Evolutionary conservation across 768 basidiomycete species (phyloP), one percentile per base, ranked within the genome.

Genomic region (Lentinus brumalis): DNA sequence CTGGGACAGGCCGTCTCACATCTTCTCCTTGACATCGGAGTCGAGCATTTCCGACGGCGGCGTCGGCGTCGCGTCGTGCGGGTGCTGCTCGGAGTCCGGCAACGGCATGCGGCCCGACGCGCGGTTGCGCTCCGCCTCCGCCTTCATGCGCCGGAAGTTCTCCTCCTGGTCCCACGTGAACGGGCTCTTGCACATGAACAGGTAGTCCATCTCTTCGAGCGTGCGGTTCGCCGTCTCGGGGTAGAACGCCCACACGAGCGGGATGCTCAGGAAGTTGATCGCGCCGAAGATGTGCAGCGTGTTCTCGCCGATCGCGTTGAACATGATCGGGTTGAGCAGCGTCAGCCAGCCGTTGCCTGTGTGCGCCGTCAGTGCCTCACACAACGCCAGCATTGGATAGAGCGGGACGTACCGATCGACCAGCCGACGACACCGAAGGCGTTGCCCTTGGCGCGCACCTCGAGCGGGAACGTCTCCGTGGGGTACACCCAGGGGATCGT

Each of bases 341-440:
- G 76, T 79, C 30, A 78, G 65, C 79, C 79, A 80, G 11, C 77
- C 77, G 57, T 77, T 77, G 21, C 74, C 78, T 66, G 75, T 70
- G 8, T 15, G 35, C 8, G 32, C 31, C 30, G 35, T 52, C 35
- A 52, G 50, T 15, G 35, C 31, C 35, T 52, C 32, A 18, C 49
- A 30, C 10, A 7, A 5, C 29, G 8, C 5, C 49, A 4, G 14
- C 26, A 3, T 26, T 6, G 18, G 40, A 32, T n/a, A 9, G 5
- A 10, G 35, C 41, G 14, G 41, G 32, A 65, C 69, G 59, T 39
- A 72, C 77, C 78, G 49, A 78, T 78, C 32, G 75, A 76, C 79
- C 79, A 80, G 18, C 79, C 79, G 38, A 79, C 71, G 14, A 80
- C 77, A 11, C 79, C 79, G 69, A 77, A 80, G n/a, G 77, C 78